Conservation (phyloP, 2,329 filamentous ascomycete species). For the Fusarium sp. region DNA sequence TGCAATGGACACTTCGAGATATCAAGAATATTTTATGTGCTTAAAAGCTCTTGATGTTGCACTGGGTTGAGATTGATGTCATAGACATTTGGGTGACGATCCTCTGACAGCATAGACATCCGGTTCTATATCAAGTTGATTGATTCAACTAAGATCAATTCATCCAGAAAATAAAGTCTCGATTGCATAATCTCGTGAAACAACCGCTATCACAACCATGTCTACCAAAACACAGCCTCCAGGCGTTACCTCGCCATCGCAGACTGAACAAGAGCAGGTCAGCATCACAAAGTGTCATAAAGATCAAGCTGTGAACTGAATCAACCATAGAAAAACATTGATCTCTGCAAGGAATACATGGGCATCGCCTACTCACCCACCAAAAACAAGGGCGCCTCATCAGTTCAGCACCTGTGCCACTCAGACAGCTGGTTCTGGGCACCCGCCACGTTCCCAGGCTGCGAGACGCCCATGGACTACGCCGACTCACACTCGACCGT, state of each 20-base stretch:
- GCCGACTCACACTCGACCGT: constrained; percentile 44
- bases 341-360: constrained; percentile 36
- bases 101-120: constrained; percentile 19
- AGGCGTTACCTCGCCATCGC: constrained; percentile 10
- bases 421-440: constrained; percentile 40
- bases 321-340: constrained; percentile 15
- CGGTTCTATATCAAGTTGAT: no score
- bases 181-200: no score
- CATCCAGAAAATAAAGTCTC: not conserved
- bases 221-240: constrained; percentile 5
- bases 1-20: not conserved
- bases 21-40: not conserved
- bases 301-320: not conserved
- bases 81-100: constrained; percentile 20
- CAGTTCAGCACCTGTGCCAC: constrained; percentile 33
- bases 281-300: not conserved
- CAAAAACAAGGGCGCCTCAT: constrained; percentile 32
- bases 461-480: constrained; percentile 42
- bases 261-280: constrained; percentile 28
- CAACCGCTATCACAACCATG: not conserved
- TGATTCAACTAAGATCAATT: not conserved
- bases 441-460: constrained; percentile 36
- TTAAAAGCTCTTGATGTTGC: not conserved
- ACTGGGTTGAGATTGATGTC: constrained; percentile 9
- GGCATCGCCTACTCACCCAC: constrained; percentile 34